Conservation (phyloP, 1,139 yeast species). For the Saccharomycopsis hybrid region DNA sequence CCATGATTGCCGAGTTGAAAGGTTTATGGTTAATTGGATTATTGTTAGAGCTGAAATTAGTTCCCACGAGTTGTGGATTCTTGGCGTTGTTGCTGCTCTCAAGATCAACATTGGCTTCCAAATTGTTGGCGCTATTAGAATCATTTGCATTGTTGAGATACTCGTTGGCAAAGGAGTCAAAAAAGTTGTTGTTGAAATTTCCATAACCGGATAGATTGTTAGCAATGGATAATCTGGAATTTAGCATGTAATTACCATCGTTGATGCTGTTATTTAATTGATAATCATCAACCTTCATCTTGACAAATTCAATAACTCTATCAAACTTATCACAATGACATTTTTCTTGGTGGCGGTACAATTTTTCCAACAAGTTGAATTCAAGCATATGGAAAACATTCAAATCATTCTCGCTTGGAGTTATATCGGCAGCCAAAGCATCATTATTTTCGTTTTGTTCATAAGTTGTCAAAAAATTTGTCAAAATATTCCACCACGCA, state of each 20-base stretch:
- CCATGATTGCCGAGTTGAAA: conserved; percentile 14
- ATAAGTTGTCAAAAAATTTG: not conserved
- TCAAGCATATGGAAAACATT: conserved; percentile 20
- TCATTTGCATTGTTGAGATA: not conserved
- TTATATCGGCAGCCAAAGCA: not conserved
- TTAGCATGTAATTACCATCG: not conserved
- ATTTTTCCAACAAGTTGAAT: conserved; percentile 10
- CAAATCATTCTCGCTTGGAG: conserved; percentile 16
- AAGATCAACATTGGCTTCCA: too few species aligned
- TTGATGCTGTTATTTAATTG: conserved; percentile 1
- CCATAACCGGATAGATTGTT: conserved; percentile 1
- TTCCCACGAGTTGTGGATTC: not conserved
- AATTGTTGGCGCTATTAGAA: not conserved
- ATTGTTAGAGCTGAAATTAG: conserved; percentile 13
- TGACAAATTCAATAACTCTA: conserved; percentile 16
- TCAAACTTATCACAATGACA: conserved; percentile 20
- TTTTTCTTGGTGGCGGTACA: conserved; percentile 8
- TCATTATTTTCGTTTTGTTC: not conserved
- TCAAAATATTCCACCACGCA: conserved; percentile 19
- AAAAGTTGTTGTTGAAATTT: conserved; percentile 1
- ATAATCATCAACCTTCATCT: conserved; percentile 6
- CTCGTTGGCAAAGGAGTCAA: not conserved
- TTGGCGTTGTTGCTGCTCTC: not conserved
- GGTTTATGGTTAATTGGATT: conserved; percentile 10
- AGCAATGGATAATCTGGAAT: not conserved